Conservation (phyloP, 1,284 basidiomycete species). For the Omphalotus olearius region DNA sequence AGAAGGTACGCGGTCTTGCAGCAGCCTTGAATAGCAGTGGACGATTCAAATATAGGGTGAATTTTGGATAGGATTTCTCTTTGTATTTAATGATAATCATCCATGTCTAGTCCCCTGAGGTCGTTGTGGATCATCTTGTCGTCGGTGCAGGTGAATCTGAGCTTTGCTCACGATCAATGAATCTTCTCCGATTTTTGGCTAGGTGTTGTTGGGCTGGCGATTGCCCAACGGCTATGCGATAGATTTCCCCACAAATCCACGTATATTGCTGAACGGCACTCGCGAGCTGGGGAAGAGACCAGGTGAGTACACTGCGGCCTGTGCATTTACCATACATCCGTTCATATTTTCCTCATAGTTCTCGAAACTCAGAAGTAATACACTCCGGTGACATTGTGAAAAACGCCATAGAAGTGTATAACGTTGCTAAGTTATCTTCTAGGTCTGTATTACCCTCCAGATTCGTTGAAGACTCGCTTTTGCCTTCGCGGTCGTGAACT, state of each 20-base stretch:
- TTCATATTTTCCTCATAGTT: constrained; percentile 42
- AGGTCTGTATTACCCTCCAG: constrained; percentile 81
- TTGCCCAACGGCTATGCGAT: constrained; percentile 73
- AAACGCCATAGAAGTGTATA: not conserved
- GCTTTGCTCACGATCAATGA: not conserved
- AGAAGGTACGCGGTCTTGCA: constrained; percentile 42
- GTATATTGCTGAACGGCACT: constrained; percentile 82
- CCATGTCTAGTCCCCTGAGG: constrained; percentile 56
- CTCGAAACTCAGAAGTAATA: constrained; percentile 94
- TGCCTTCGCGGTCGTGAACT: constrained; percentile 87
- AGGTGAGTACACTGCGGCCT: constrained; percentile 48
- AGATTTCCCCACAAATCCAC: constrained; percentile 73
- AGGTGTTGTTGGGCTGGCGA: constrained; percentile 87
- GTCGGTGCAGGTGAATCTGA: constrained; percentile 76
- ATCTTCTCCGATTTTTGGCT: not conserved
- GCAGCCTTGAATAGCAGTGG: constrained; percentile 59
- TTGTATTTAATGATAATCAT: constrained; percentile 2
- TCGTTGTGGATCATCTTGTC: constrained; percentile 82
- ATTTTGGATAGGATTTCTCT: constrained; percentile 11
- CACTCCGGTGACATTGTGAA: constrained; percentile 75
- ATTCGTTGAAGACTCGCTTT: constrained; percentile 83
- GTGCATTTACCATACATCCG: not conserved
- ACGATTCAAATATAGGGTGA: constrained; percentile 62
- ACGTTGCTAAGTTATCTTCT: not conserved
- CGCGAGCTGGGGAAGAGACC: constrained; percentile 72